Percentiles rank a stretch among this genome's conserved stretches.
These are phyloP conservation scores for Luzula sylvatica DNA, from an alignment of 176 grass and related monocot species.

Conservation along the genomic window DNA sequence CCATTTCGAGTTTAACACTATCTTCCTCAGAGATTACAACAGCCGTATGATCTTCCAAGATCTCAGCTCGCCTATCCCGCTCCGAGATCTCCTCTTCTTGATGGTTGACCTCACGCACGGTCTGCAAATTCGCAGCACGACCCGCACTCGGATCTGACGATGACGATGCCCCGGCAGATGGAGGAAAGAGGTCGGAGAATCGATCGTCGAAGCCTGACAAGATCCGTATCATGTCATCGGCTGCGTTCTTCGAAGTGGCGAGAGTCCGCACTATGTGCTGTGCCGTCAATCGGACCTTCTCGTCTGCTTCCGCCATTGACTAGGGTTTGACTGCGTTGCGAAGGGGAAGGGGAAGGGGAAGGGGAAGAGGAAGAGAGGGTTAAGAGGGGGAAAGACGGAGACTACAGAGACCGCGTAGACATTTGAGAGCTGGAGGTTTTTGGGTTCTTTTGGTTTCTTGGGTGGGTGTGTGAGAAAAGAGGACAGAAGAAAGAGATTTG, in stretches of 20 bases:
- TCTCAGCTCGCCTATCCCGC: constrained; percentile 36
- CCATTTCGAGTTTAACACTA: constrained; percentile 18
- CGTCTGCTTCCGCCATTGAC: constrained; percentile 53
- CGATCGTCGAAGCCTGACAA: constrained; percentile 87
- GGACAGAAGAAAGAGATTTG: too few species aligned
- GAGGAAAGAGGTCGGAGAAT: constrained; percentile 52
- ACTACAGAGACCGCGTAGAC: too few species aligned
- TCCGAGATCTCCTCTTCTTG: constrained; percentile 21
- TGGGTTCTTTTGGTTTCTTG: too few species aligned
- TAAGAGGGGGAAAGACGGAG: too few species aligned
- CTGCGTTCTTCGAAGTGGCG: constrained; percentile 79
- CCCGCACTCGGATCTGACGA: constrained; percentile 12
- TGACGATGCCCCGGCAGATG: neutral
- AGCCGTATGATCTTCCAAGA: constrained; percentile 3
- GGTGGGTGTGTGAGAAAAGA: too few species aligned
- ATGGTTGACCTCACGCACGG: constrained; percentile 25
- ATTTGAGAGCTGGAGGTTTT: too few species aligned
- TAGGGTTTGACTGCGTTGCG: too few species aligned
- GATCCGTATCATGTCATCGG: constrained; percentile 94
- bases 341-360: neutral
- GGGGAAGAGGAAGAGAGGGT: neutral
- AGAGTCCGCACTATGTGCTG: constrained; percentile 84
- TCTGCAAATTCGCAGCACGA: constrained; percentile 4
- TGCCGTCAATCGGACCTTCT: constrained; percentile 74
- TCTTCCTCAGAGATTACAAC: constrained; percentile 17